Base-by-base conservation (phyloP, 179 eudicot genomes). In the Amaranthus tricolor region DNA sequence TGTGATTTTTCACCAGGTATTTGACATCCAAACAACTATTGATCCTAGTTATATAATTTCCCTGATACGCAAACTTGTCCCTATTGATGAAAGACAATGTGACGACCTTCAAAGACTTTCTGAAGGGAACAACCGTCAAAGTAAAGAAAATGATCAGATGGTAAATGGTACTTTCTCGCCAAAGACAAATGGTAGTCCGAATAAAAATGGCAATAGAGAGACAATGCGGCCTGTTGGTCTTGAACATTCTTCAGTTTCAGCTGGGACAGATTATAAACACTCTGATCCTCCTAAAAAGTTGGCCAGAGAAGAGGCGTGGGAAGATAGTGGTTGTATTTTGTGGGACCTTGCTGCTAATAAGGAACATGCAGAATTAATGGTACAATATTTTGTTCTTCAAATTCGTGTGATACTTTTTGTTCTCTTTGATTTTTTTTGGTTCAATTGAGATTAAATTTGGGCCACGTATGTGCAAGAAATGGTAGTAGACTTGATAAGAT, bases 11-110 rank as follows among this genome's bases (percentile, higher is more conserved):
- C 19, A 84, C 75, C 90, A 95, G 99, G 74, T 85, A 48, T 95
- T 95, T 79, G 98, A 95, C 72, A 82, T 93, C 76, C 73, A 90
- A 72, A 95, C 99, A 1, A 91, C 99, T 65, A 89, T 95, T 72
- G 99, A 95, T 86, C 99, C 99, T 43, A 78, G 97, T 80, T 85
- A 95, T 72, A 78, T 95, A n/a, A 93, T 95, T 73, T 93, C 97
- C 65, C 82, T 95, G 85, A 95, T 95, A 78, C 86, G 99, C 76
- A 91, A 88, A 76, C 96, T 95, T 73, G 55, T 95, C 40, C 97
- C 97, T 44, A 78, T 79, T 69, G 80, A 80, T 54, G 84, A 61
- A 60, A 81, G 72, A 55, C 78, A 40, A 81, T 54, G 74, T 66
- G 76, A 74, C 53, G 66, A 66, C 20, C 62, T 73, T 71, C 74